These are phyloP conservation scores for Solanum pimpinellifolium DNA, from an alignment of 257 asterid genomes.

Conservation along the genomic window DNA sequence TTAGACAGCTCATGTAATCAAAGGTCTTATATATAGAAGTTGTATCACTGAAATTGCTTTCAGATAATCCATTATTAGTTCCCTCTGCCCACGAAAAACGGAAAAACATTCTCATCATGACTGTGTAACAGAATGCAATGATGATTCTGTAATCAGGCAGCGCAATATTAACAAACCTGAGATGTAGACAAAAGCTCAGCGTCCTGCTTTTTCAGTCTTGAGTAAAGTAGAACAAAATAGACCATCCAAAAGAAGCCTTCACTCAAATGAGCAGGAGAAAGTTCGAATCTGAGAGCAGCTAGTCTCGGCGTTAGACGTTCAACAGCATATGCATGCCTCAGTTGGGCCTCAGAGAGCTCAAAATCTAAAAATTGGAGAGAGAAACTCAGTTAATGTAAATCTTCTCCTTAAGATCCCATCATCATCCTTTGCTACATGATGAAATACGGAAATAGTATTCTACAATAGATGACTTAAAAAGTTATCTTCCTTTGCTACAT, in stretches of 20 bases:
- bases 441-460: background rate
- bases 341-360: slow-evolving; percentile 63
- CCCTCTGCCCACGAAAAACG: background rate
- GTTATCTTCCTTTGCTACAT: background rate
- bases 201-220: slow-evolving; percentile 72
- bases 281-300: slow-evolving; percentile 91
- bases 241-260: slow-evolving; percentile 98
- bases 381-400: background rate
- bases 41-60: background rate
- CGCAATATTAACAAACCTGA: slow-evolving; percentile 42
- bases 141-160: background rate
- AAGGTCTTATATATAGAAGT: background rate
- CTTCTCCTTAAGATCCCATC: background rate
- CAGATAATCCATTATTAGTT: background rate
- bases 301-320: slow-evolving; percentile 77
- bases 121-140: background rate
- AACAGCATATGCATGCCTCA: slow-evolving; percentile 67
- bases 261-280: slow-evolving; percentile 89
- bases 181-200: slow-evolving; percentile 67
- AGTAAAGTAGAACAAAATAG: slow-evolving; percentile 83
- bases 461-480: background rate
- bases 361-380: slow-evolving; percentile 42
- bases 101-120: background rate
- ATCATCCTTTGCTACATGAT: background rate
- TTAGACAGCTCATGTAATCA: background rate